Evolutionary conservation across 2,329 filamentous ascomycete genomes (phyloP).

Genomic region (Diaporthe sp.): DNA sequence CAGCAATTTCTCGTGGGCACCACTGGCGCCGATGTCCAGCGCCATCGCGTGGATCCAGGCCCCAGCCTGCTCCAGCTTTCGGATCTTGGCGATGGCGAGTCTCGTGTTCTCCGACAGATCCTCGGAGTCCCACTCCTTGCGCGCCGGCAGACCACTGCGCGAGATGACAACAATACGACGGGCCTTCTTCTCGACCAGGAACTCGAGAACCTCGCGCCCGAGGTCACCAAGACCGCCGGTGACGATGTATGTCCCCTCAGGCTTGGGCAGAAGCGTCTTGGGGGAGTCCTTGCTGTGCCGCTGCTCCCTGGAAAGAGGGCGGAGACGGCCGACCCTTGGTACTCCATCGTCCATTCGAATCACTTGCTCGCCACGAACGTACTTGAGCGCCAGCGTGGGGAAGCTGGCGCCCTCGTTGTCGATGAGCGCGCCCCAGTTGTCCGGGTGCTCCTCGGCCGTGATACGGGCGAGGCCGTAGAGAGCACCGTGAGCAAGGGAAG

Average conservation of each 20-base stretch:
- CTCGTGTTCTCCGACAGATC: neutral
- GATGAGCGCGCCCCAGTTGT: constrained; percentile 3
- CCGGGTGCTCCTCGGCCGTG: neutral
- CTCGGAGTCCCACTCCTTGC: neutral
- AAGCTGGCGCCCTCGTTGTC: neutral
- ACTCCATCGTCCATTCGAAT: neutral
- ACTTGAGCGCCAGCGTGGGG: neutral
- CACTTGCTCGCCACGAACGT: neutral
- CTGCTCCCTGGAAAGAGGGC: neutral
- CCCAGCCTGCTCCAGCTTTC: constrained; percentile 46
- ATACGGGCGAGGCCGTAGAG: constrained; percentile 2
- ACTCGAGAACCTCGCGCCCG: constrained; percentile 42
- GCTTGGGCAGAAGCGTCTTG: constrained; percentile 38
- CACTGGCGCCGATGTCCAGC: constrained; percentile 64
- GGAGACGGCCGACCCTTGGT: neutral
- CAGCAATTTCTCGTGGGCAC: constrained; percentile 53
- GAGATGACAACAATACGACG: constrained; percentile 42
- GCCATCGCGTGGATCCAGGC: constrained; percentile 60
- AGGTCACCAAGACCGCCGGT: constrained; percentile 47
- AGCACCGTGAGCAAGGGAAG: neutral
- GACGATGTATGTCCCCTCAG: constrained; percentile 45
- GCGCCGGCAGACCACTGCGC: constrained; percentile 31
- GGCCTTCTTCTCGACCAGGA: constrained; percentile 43
- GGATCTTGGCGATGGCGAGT: constrained; percentile 27
- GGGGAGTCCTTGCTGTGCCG: neutral